phyloP scores from a whole-genome alignment of 768 basidiomycete species.

The Tylopilus balloui region DNA sequence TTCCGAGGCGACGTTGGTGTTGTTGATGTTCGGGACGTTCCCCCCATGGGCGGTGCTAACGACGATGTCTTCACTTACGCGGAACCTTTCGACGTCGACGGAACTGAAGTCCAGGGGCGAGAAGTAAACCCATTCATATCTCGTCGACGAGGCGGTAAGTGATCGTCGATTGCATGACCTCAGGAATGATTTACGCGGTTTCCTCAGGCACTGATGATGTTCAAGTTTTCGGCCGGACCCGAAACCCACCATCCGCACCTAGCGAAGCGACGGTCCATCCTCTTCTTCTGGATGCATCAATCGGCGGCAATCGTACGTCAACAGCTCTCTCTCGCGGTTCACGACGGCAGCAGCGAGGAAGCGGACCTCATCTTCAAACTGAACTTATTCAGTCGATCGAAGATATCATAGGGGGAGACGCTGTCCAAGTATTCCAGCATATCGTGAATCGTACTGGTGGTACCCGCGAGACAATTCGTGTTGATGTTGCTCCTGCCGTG shows the following conservation, averaged over 20 bases:
- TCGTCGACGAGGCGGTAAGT: slow-evolving; percentile 45
- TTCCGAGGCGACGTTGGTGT: slow-evolving; percentile 39
- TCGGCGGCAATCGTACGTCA: slow-evolving; percentile 41
- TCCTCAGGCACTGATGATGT: slow-evolving; percentile 47
- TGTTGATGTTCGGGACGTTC: slow-evolving; percentile 33
- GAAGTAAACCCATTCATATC: slow-evolving; percentile 40
- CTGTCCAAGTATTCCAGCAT: slow-evolving; percentile 79
- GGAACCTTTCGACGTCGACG: slow-evolving; percentile 47
- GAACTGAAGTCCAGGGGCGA: slow-evolving; percentile 42
- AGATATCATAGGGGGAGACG: slow-evolving; percentile 75
- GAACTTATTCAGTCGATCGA: slow-evolving; percentile 76
- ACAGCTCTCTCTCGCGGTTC: slow-evolving; percentile 43
- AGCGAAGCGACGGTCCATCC: slow-evolving; percentile 78
- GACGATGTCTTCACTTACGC: slow-evolving; percentile 56
- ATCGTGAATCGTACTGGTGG: slow-evolving; percentile 61
- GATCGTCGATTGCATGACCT: background rate
- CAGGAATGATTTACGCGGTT: background rate
- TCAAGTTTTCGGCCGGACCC: slow-evolving; percentile 60
- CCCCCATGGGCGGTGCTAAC: slow-evolving; percentile 26
- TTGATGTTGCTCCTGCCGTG: slow-evolving; percentile 68
- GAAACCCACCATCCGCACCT: slow-evolving; percentile 47
- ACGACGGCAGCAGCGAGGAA: slow-evolving; percentile 55
- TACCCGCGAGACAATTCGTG: slow-evolving; percentile 63
- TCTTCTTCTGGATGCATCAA: slow-evolving; percentile 63
- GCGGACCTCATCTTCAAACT: slow-evolving; percentile 41